These are phyloP conservation scores for Acmispon strigosus DNA, from an alignment of 306 rosid genomes.

Conservation along the genomic window DNA sequence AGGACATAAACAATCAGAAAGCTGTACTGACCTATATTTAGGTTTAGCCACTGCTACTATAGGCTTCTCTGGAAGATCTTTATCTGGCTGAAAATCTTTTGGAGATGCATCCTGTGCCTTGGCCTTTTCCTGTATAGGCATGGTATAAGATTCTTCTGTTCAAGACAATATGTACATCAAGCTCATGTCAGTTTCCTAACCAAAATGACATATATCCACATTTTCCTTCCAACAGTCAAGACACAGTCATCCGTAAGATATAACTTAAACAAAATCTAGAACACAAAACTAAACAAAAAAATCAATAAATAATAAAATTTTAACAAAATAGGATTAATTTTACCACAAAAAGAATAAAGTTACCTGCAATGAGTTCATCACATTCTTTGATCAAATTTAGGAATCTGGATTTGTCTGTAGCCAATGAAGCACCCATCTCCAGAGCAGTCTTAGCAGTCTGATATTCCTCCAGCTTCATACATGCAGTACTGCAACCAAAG, in stretches of 20 bases:
- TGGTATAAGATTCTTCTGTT: constrained; percentile 56
- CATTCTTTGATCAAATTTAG: constrained; percentile 56
- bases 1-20: background rate
- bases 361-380: constrained; percentile 62
- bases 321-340: background rate
- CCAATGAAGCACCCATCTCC: constrained; percentile 61
- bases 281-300: background rate
- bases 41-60: constrained; percentile 43
- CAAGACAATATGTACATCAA: constrained; percentile 21
- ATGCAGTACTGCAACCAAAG: constrained; percentile 55
- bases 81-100: constrained; percentile 30
- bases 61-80: constrained; percentile 19
- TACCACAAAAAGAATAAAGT: background rate
- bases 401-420: constrained; percentile 49
- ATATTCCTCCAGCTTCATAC: constrained; percentile 82
- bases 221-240: too few relatives aligned
- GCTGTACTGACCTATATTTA: constrained; percentile 53
- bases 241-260: too few relatives aligned
- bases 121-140: constrained; percentile 30
- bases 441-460: constrained; percentile 81
- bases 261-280: too few relatives aligned
- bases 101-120: constrained; percentile 13
- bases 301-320: background rate
- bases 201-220: too few relatives aligned
- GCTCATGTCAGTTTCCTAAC: background rate